Evolutionary conservation across 1,284 basidiomycete genomes (phyloP).

Genomic region (Puccinia polysora): DNA sequence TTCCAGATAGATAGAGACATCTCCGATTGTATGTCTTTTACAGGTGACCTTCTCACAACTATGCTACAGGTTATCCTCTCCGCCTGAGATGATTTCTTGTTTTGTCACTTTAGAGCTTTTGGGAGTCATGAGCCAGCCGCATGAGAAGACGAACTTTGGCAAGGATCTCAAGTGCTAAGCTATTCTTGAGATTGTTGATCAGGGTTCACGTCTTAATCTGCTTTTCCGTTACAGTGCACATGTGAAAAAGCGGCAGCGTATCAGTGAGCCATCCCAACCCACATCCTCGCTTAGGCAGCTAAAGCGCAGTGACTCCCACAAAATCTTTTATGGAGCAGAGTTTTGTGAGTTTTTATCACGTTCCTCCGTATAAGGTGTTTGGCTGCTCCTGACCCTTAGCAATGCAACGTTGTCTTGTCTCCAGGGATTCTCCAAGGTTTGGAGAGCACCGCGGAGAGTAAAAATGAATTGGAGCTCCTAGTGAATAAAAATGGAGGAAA

Average conservation of each 20-base stretch:
- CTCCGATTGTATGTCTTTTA: constrained; percentile 25
- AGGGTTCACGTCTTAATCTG: neutral
- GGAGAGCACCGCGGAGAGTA: constrained; percentile 22
- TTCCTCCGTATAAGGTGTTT: neutral
- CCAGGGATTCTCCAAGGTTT: constrained; percentile 31
- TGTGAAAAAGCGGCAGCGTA: constrained; percentile 14
- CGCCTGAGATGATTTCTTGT: neutral
- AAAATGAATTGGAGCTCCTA: constrained; percentile 18
- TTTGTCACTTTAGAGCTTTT: constrained; percentile 1
- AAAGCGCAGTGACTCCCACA: constrained; percentile 6
- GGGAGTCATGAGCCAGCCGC: neutral
- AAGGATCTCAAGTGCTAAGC: constrained; percentile 17
- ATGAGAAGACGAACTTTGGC: constrained; percentile 5
- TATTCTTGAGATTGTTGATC: neutral
- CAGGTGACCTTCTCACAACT: constrained; percentile 20
- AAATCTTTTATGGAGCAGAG: constrained; percentile 27
- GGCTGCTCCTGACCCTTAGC: neutral
- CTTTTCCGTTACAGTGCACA: constrained; percentile 17
- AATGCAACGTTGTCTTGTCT: neutral
- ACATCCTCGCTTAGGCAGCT: constrained; percentile 7
- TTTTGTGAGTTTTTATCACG: constrained; percentile 40
- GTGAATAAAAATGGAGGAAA: constrained; percentile 37
- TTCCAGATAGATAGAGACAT: constrained; percentile 32
- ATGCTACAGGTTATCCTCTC: neutral
- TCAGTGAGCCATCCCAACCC: neutral